phyloP scores from a whole-genome alignment of 1,284 basidiomycete species.

The Irpex rosettiformis region DNA sequence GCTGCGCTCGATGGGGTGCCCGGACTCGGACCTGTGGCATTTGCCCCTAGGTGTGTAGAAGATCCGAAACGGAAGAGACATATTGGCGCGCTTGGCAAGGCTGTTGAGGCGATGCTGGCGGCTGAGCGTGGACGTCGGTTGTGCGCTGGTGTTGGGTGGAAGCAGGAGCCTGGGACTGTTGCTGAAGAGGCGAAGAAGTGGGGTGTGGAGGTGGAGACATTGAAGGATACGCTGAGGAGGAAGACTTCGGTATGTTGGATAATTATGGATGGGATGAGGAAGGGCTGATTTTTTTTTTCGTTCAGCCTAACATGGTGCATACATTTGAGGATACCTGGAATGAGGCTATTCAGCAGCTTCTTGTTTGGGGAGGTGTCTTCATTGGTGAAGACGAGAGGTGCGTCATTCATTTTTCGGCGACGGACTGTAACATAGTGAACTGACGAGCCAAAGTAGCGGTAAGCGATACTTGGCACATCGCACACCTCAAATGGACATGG shows the following conservation, averaged over 20 bases:
- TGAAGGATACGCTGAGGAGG: constrained; percentile 52
- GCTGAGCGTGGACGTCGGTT: constrained; percentile 67
- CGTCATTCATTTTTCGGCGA: constrained; percentile 31
- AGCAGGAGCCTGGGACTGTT: constrained; percentile 20
- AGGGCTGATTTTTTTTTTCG: constrained; percentile 19
- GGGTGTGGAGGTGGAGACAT: constrained; percentile 59
- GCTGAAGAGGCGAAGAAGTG: constrained; percentile 65
- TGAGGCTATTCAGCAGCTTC: constrained; percentile 80
- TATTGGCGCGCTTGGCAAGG: constrained; percentile 76
- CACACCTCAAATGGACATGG: constrained; percentile 66
- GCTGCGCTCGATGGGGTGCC: constrained; percentile 66
- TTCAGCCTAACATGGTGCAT: constrained; percentile 47
- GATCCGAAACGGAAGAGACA: constrained; percentile 79
- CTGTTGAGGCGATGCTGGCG: constrained; percentile 67
- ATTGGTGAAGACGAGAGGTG: constrained; percentile 69
- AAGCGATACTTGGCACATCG: constrained; percentile 76
- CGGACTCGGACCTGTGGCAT: constrained; percentile 71
- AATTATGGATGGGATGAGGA: constrained; percentile 14
- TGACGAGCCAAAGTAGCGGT: constrained; percentile 41
- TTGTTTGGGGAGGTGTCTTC: constrained; percentile 79
- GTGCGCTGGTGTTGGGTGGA: constrained; percentile 60
- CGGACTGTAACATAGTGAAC: constrained; percentile 14
- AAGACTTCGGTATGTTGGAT: constrained; percentile 49
- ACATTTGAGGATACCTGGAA: constrained; percentile 72
- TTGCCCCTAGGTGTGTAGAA: constrained; percentile 79